Evolutionary conservation across 164 flowering plant genomes (phyloP), one percentile per base, ranked within the genome.

Genomic region (Sextonia rubra): DNA sequence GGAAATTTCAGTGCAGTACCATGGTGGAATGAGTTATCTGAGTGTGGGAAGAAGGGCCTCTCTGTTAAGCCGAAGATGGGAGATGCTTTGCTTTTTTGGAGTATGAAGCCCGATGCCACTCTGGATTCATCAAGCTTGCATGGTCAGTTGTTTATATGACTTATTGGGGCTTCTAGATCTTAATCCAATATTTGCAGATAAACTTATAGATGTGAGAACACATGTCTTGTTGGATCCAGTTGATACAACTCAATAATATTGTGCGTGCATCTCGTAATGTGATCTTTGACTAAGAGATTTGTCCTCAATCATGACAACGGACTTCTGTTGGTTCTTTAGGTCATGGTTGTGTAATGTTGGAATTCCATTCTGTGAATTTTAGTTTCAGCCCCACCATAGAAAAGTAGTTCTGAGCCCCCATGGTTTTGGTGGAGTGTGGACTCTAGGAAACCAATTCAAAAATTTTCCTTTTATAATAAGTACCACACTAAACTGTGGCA

Each of bases 11-110:
- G 91, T 73, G 74, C 92, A 47, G 82, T 83, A 29, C 91, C 93
- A 27, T 86, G 92, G 86, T 90, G 89, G 91, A 81, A 93, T 76
- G 93, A 93, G 62, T 80, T 88, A 76, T 93, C 98, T 58, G 92
- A 90, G 75, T 93, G 98, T 83, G 98, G 82, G 25, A 89, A 84
- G 75, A 77, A 71, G 74, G 98, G 97, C 24, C 85, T 93, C 17
- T 83, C 98, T 32, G 87, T 96, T 66, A 96, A 88, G 78, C 97
- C 95, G 27, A 90, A 80, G 78, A 91, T 81, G 95, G 97, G 99
- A 14, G 90, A 93, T 83, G 98, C 97, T 52, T 82, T 96, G 74
- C 92, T 96, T 62, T 96, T 96, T 81, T 93, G 99, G 99, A 90
- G 97, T 82, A 90, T 88, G 94, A 87, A 81, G 68, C 97, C 98